phyloP scores from a whole-genome alignment of 2,329 filamentous ascomycete genomes.

The Hyphodiscus sp. region DNA sequence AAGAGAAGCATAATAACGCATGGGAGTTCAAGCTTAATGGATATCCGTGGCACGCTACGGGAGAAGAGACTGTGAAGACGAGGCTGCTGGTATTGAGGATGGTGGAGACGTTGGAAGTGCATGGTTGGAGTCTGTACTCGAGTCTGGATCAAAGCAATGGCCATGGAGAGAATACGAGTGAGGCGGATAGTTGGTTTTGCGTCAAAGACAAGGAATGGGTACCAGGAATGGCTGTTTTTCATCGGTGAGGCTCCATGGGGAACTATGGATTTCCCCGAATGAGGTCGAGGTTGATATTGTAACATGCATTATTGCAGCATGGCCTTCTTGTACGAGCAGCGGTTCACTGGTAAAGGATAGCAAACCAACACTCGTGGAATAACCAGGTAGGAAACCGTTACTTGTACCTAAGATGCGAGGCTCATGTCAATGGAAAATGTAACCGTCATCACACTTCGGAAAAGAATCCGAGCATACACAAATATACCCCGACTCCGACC shows the following conservation, averaged over 20 bases:
- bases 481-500: no score
- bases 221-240: slow-evolving; percentile 18
- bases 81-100: slow-evolving; percentile 31
- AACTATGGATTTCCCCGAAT: no score
- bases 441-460: no score
- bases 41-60: slow-evolving; percentile 29
- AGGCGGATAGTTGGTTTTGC: slow-evolving; percentile 25
- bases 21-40: slow-evolving; percentile 32
- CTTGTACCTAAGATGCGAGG: no score
- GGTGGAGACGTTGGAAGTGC: slow-evolving; percentile 30
- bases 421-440: no score
- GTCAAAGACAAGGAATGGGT: slow-evolving; percentile 20
- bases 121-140: slow-evolving; percentile 35
- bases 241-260: slow-evolving; percentile 14
- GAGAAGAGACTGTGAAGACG: slow-evolving; percentile 32
- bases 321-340: no score
- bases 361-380: no score
- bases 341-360: no score
- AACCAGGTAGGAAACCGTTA: no score
- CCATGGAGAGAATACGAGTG: slow-evolving; percentile 12
- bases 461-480: no score
- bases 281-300: no score
- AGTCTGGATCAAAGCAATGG: slow-evolving; percentile 32
- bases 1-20: slow-evolving; percentile 15
- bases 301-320: no score